A percentile compares a stretch with the other conserved stretches of the same genome.
phyloP scores from a whole-genome alignment of 768 basidiomycete genomes.

The Suillus fuscotomentosus region DNA sequence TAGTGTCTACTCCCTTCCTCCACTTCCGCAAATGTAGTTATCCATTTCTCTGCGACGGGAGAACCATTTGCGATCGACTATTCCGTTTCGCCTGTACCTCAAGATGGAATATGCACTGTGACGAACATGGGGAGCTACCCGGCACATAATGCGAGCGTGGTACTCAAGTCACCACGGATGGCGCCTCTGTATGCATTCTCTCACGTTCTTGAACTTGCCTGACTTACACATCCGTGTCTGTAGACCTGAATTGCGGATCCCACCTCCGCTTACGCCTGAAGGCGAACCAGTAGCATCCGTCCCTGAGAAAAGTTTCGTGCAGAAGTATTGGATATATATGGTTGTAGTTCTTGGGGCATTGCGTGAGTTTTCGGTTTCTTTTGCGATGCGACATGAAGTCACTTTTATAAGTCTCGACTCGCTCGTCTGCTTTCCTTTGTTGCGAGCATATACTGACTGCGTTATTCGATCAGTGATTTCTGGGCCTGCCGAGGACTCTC shows the following conservation, averaged over 20 bases:
- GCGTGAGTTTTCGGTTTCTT: conserved; percentile 39
- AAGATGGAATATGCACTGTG: conserved; percentile 62
- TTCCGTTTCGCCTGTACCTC: conserved; percentile 66
- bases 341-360: conserved; percentile 55
- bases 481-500: conserved; percentile 28
- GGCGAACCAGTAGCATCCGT: conserved; percentile 60
- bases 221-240: conserved; percentile 7
- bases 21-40: conserved; percentile 52
- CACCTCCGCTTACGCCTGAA: conserved; percentile 63
- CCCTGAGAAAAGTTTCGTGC: conserved; percentile 76
- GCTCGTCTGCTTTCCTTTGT: neutral
- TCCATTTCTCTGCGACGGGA: conserved; percentile 49
- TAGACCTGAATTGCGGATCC: conserved; percentile 68
- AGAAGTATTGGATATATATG: conserved; percentile 92
- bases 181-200: conserved; percentile 54
- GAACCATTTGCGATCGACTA: conserved; percentile 70
- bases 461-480: conserved; percentile 22
- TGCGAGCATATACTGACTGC: neutral
- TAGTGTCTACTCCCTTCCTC: conserved; percentile 68
- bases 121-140: conserved; percentile 25
- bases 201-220: neutral
- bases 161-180: conserved; percentile 43
- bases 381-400: neutral
- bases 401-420: neutral
- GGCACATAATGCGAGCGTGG: conserved; percentile 50